Evolutionary conservation across 164 flowering plant species (phyloP), one percentile per base, ranked within the genome.

Genomic region (Nelumbo lutea): DNA sequence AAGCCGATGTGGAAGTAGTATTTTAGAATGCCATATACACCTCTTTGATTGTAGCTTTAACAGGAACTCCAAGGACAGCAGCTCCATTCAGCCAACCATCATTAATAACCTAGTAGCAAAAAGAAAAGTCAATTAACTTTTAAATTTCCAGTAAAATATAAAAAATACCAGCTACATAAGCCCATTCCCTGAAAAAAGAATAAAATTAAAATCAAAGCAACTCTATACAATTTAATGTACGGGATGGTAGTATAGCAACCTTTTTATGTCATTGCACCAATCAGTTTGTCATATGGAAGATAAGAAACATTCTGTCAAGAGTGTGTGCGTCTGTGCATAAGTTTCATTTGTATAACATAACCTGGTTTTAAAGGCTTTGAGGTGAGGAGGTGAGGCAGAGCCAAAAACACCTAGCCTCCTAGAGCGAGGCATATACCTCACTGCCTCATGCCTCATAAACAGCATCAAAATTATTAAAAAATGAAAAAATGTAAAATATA

Each of bases 51-150:
- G 99, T 95, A 67, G 97, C 99, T 81, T 95, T 92, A 52, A 78
- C 90, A 69, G 99, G 99, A 74, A 95, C 99, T 75, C 99, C 99
- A 75, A 95, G 97, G 39, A 95, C 97, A 70, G 97, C 96, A 65
- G 98, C 98, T 59, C 98, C 98, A 76, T 84, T 71, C 72, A 73
- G 43, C 88, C 67, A 75, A 43, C 89, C 98, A 77, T 94, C 97
- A 69, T 80, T 83, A 61, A 94, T 87, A 73, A 94, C 98, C 98
- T 94, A 78, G 40, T 38, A 71, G 50, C 59, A 67, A 68, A 61
- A 42, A 62, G 52, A 8, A n/a, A 48, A 39, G 43, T n/a, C 38
- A 11, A 53, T 5, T 8, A 62, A 11, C 1, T 55, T 15, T 27
- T 5, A 38, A 62, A 11, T 8, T 55, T 15, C 58, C n/a, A 11